These are phyloP conservation scores for Bathelium albidoporum DNA, from an alignment of 495 filamentous ascomycete genomes.

Conservation along the genomic window DNA sequence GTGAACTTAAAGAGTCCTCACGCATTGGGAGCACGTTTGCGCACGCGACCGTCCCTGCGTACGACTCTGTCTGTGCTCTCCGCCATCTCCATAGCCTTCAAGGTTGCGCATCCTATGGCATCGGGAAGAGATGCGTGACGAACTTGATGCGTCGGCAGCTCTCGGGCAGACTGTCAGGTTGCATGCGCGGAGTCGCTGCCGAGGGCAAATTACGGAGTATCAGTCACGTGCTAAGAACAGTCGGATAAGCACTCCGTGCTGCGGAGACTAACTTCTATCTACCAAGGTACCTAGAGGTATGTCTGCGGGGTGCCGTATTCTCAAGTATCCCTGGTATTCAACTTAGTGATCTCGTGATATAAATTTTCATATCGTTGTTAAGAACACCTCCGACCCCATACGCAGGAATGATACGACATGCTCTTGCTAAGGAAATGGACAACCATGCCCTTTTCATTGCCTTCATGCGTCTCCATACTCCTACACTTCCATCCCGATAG, in stretches of 20 bases:
- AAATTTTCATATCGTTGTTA: neutral
- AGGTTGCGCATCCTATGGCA: slow-evolving; percentile 1
- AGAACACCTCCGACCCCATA: slow-evolving; percentile 2
- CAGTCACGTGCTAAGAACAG: no score
- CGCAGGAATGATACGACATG: slow-evolving; percentile 1
- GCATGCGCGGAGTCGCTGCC: no score
- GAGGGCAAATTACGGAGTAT: no score
- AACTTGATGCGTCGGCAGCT: no score
- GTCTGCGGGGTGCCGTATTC: no score
- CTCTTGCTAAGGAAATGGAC: neutral
- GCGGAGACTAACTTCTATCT: neutral
- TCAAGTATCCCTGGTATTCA: no score
- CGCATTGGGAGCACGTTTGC: slow-evolving; percentile 36
- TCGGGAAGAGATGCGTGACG: neutral
- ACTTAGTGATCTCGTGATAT: neutral
- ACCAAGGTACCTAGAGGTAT: neutral
- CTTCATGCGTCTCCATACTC: neutral
- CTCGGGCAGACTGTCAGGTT: no score
- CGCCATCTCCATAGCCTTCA: neutral
- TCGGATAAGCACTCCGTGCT: no score
- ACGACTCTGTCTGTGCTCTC: neutral
- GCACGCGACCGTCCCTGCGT: slow-evolving; percentile 15
- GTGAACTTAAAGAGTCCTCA: slow-evolving; percentile 10
- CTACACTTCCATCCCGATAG: neutral
- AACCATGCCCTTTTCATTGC: neutral